Conservation (phyloP, 129 eudicot species). For the Flaveria sonorensis region DNA sequence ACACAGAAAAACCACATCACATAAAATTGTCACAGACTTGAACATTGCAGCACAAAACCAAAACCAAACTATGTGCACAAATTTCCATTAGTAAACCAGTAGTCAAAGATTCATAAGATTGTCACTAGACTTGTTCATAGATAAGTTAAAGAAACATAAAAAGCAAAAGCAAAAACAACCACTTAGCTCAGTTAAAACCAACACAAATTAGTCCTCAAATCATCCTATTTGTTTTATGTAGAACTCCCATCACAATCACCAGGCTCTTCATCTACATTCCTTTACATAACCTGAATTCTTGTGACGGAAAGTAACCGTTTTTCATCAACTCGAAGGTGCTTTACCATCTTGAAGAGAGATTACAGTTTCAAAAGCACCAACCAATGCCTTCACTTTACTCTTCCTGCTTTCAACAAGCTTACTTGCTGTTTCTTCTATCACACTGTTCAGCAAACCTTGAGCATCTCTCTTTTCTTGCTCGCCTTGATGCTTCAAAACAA, state of each 20-base stretch:
- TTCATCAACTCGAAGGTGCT: conserved; percentile 30
- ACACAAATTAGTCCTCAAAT: conserved; percentile 19
- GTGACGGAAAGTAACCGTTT: conserved; percentile 2
- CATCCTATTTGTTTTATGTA: conserved; percentile 22
- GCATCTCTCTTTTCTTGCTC: conserved; percentile 66
- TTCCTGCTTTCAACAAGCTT: conserved; percentile 78
- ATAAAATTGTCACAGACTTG: conserved; percentile 21
- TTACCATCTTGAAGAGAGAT: conserved; percentile 79
- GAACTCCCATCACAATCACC: conserved; percentile 25
- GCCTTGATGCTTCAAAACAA: conserved; percentile 85
- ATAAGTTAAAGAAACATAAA: conserved; percentile 9
- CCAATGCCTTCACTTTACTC: conserved; percentile 95
- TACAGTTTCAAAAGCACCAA: conserved; percentile 96
- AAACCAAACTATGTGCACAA: too few relatives aligned
- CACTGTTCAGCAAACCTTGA: conserved; percentile 72
- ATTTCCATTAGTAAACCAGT: too few relatives aligned
- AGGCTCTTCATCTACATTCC: conserved; percentile 35
- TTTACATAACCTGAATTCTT: conserved; percentile 31
- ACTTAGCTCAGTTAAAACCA: conserved; percentile 24
- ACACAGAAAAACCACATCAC: conserved; percentile 5
- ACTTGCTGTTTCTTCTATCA: conserved; percentile 89
- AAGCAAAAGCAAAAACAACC: conserved; percentile 25
- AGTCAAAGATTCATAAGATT: conserved; percentile 10
- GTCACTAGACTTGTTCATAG: conserved; percentile 29
- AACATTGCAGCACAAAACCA: too few relatives aligned